Evolutionary conservation across 176 grass and related monocot species (phyloP), one percentile per base, ranked within the genome.

Genomic region (Hordeum marinum): DNA sequence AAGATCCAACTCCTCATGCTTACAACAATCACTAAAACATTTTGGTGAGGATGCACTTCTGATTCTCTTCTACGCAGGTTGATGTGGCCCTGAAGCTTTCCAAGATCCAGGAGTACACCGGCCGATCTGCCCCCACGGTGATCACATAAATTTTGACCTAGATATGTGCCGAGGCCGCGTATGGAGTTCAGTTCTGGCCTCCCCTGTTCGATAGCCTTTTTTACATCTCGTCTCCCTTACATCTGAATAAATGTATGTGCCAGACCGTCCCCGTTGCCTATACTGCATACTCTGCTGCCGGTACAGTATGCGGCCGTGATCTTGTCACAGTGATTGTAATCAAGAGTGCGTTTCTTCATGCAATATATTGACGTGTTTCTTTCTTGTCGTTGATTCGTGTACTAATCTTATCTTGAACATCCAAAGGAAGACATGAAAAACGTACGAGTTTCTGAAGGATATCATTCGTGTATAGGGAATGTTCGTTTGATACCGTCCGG

Each of bases 101-200:
- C 0, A 98, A 94, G 80, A 95, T 98, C 78, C 68, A 95, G 79
- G 88, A 93, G 72, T 94, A 85, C 83, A 98, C 96, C 17, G 91
- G 96, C 63, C 91, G 96, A 78, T 95, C 93, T 70, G 85, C 90
- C 77, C 96, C 96, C 9, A 98, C 93, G 4, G 96, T 98, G 43
- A 98, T 98, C 80, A 98, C 93, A 90, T 98, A 94, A 92, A 84
- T 4, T 81, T 72, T 76, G 52, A 54, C 48, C 40, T 84, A 81
- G 89, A 81, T 75, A 60, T 63, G 81, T 21, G 40, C 68, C 8
- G 39, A 64, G 85, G 85, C 60, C 27, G 4, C 31, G 8, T 69
- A 63, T 63, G 68, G 58, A 83, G 34, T 66, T 26, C 0, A 20
- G 4, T 83, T 65, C 36, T n/a, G 42, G 65, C 88, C 66, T 87